A percentile compares a stretch with the other conserved stretches of the same genome.
Evolutionary conservation across 2,329 filamentous ascomycete species (phyloP).

Genomic region (Zymoseptoria tritici): DNA sequence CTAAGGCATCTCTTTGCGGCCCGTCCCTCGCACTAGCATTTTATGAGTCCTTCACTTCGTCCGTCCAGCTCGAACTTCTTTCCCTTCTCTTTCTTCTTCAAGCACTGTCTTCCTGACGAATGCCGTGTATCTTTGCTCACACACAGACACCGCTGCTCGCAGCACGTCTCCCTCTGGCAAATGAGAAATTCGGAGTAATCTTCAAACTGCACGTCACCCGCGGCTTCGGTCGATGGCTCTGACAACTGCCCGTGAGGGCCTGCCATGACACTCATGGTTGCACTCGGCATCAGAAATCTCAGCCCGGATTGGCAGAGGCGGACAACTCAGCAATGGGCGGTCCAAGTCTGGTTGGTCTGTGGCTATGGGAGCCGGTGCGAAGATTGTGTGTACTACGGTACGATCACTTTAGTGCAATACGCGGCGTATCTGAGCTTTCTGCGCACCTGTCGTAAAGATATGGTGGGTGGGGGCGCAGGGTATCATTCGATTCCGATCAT

Average conservation of each 20-base stretch:
- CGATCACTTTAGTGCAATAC: conserved; percentile 88
- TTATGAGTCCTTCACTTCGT: background rate
- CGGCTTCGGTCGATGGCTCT: conserved; percentile 24
- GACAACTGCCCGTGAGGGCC: conserved; percentile 74
- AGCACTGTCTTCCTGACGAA: conserved; percentile 73
- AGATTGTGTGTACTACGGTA: conserved; percentile 61
- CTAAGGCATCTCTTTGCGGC: background rate
- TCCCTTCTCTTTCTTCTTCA: conserved; percentile 34
- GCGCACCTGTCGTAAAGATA: conserved; percentile 18
- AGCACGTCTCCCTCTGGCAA: conserved; percentile 49
- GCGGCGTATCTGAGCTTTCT: conserved; percentile 57
- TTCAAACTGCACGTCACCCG: conserved; percentile 47
- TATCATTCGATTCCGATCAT: conserved; percentile 91
- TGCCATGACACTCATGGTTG: conserved; percentile 73
- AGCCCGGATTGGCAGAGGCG: conserved; percentile 38
- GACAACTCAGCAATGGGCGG: background rate
- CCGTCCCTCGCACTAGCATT: background rate
- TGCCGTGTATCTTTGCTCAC: conserved; percentile 95
- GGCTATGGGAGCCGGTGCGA: conserved; percentile 89
- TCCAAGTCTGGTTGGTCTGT: conserved; percentile 5
- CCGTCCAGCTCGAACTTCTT: conserved; percentile 4
- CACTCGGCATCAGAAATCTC: conserved; percentile 87
- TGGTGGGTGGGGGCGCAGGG: conserved; percentile 36
- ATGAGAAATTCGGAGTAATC: conserved; percentile 99
- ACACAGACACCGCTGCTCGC: conserved; percentile 44